phyloP scores from a whole-genome alignment of 148 eudicot species.

The Fallopia convolvulus region DNA sequence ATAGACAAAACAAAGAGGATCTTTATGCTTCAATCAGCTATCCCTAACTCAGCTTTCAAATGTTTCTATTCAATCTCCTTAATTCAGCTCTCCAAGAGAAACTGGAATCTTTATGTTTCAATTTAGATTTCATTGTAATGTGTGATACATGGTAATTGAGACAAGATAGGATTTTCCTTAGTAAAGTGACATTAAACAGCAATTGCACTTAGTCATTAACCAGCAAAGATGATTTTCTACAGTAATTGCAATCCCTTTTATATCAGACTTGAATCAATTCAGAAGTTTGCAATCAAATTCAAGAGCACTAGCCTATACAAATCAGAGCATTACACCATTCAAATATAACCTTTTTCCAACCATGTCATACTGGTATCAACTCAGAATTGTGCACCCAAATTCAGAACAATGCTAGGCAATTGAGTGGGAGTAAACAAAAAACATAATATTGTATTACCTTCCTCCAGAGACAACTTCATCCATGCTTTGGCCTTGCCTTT shows the following conservation, averaged over 20 bases:
- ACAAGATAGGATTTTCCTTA: neutral
- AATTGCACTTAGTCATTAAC: neutral
- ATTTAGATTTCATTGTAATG: neutral
- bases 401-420: neutral
- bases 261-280: neutral
- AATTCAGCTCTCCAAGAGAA: no score
- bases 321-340: no score
- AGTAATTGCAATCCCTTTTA: neutral
- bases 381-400: neutral
- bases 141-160: neutral
- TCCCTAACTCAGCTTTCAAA: neutral
- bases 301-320: neutral
- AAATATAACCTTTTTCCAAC: neutral
- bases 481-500: conserved; percentile 79
- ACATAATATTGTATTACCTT: conserved; percentile 28
- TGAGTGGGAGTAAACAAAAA: neutral
- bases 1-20: no score
- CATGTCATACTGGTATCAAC: neutral
- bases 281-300: neutral
- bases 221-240: neutral
- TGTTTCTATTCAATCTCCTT: neutral
- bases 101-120: neutral
- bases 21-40: no score
- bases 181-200: neutral
- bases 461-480: conserved; percentile 88